A percentile compares a stretch with the other conserved stretches of the same genome.
These are phyloP conservation scores for Roridomyces roridus DNA, from an alignment of 768 basidiomycete species.

Conservation along the genomic window DNA sequence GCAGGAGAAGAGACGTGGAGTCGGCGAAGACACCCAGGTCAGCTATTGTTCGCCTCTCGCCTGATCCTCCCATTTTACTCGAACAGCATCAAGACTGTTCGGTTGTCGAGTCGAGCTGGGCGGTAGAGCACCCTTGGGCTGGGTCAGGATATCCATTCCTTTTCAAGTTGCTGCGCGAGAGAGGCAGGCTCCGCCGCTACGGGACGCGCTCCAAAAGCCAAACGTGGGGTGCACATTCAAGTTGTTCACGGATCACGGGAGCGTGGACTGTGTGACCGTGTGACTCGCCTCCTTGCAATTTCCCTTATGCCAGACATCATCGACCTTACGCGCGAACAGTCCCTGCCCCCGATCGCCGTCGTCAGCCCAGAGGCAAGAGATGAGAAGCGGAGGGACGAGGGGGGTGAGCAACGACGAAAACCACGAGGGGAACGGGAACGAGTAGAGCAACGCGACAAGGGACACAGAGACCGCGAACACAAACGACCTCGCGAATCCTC, in stretches of 20 bases:
- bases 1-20: slow-evolving; percentile 15
- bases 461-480: no score
- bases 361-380: slow-evolving; percentile 5
- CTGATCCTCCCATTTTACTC: slow-evolving; percentile 81
- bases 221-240: slow-evolving; percentile 51
- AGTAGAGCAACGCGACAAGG: no score
- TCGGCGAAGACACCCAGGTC: slow-evolving; percentile 18
- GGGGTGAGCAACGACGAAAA: no score
- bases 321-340: slow-evolving; percentile 43
- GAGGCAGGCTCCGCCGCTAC: slow-evolving; percentile 48
- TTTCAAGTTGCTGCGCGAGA: slow-evolving; percentile 61
- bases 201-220: slow-evolving; percentile 77
- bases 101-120: slow-evolving; percentile 57
- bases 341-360: slow-evolving; percentile 46
- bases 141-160: slow-evolving; percentile 47
- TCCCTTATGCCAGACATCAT: slow-evolving; percentile 8
- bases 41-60: slow-evolving; percentile 41
- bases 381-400: slow-evolving; percentile 22
- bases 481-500: slow-evolving; percentile 12
- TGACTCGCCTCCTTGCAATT: no score
- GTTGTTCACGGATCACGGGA: no score
- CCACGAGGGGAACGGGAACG: no score
- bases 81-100: slow-evolving; percentile 73
- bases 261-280: no score
- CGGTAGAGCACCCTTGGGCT: slow-evolving; percentile 49